Conservation (phyloP, 2,329 filamentous ascomycete genomes). For the Rhynchosporium graminicola region DNA sequence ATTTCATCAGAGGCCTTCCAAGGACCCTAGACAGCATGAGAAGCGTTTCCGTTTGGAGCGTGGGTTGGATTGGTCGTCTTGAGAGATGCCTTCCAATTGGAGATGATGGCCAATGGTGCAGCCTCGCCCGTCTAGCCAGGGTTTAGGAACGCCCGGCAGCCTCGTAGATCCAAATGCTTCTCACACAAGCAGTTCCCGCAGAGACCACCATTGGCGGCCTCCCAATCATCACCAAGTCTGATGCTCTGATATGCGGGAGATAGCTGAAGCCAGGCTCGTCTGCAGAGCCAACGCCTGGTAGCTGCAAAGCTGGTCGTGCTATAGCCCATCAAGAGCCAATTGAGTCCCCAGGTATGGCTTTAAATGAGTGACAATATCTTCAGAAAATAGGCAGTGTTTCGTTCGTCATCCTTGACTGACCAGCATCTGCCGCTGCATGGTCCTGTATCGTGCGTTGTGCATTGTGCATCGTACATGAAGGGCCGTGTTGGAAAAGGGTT, state of each 20-base stretch:
- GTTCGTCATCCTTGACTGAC: no score
- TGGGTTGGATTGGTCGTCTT: background rate
- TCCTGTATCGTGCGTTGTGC: background rate
- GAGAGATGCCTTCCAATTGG: constrained; percentile 12
- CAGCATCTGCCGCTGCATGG: no score
- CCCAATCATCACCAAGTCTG: background rate
- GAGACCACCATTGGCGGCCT: background rate
- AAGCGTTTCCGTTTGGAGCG: background rate
- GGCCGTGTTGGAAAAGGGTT: background rate
- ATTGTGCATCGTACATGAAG: background rate
- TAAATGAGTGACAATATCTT: no score
- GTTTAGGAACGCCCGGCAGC: background rate
- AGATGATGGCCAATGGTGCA: background rate
- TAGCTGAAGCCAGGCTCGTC: background rate
- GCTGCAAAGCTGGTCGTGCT: background rate
- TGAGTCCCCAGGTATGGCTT: no score
- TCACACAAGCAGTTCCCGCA: background rate
- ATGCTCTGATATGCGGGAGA: background rate
- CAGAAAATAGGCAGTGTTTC: no score
- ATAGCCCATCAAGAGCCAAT: no score
- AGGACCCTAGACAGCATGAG: background rate
- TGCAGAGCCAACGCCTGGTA: background rate
- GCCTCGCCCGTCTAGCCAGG: background rate
- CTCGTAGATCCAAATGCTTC: no score
- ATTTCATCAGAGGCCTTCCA: constrained; percentile 11